A percentile compares a stretch with the other conserved stretches of the same genome.
Conservation (phyloP, 1,284 basidiomycete species). For the Chalciporus sp. region DNA sequence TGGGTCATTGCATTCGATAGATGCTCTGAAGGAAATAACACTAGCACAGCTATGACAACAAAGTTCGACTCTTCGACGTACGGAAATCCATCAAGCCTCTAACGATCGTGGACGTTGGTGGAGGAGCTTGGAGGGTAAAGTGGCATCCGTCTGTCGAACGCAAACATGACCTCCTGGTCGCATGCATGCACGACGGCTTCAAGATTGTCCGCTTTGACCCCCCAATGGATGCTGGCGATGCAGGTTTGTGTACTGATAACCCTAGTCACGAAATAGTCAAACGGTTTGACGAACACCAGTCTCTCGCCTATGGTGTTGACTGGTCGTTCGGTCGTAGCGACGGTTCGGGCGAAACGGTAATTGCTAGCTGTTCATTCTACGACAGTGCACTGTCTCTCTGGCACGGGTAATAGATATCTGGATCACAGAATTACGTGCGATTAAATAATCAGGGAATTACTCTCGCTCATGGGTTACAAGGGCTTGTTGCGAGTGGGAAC, state of each 20-base stretch:
- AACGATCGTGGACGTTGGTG: constrained; percentile 71
- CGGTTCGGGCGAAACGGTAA: constrained; percentile 44
- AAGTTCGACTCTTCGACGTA: constrained; percentile 82
- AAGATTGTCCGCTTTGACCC: constrained; percentile 61
- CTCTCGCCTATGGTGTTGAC: constrained; percentile 93
- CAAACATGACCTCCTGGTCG: constrained; percentile 77
- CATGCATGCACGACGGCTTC: constrained; percentile 98
- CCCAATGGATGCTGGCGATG: background rate
- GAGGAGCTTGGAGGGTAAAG: constrained; percentile 95
- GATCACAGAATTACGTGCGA: background rate
- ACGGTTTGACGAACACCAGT: constrained; percentile 78
- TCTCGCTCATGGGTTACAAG: background rate
- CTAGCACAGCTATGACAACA: constrained; percentile 77
- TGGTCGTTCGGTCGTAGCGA: constrained; percentile 66
- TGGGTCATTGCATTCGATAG: constrained; percentile 32
- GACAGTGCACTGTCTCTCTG: constrained; percentile 87
- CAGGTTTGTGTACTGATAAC: constrained; percentile 11
- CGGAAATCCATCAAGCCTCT: constrained; percentile 70
- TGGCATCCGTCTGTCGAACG: constrained; percentile 81
- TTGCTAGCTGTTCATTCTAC: constrained; percentile 96
- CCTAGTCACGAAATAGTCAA: constrained; percentile 46
- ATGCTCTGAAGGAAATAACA: background rate
- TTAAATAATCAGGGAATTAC: background rate
- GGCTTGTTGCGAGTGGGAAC: background rate
- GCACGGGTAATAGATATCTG: constrained; percentile 50